phyloP scores from a whole-genome alignment of 805 yeast species.

The Zygoascus flipseniorum region DNA sequence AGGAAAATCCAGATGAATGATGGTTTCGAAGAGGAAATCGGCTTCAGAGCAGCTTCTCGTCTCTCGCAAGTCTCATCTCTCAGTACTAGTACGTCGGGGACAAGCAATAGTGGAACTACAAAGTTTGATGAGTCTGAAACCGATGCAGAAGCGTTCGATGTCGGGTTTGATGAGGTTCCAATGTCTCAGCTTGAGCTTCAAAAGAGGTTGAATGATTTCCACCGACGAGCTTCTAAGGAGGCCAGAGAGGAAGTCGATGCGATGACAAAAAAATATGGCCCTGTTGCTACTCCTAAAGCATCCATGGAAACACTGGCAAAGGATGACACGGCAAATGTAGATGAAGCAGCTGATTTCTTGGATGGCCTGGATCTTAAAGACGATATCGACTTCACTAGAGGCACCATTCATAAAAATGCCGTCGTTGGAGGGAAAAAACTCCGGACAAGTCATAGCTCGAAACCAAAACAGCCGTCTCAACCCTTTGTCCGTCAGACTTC shows the following conservation, averaged over 20 bases:
- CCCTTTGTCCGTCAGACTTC: not conserved
- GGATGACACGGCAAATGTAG: not conserved
- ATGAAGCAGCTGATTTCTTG: constrained; percentile 7
- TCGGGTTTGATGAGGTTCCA: constrained; percentile 5
- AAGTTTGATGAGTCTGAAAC: constrained; percentile 9
- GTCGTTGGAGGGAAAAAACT: not conserved
- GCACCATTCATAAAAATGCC: not conserved
- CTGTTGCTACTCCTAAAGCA: not conserved
- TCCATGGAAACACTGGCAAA: not conserved
- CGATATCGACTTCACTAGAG: not conserved
- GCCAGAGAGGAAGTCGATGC: not conserved
- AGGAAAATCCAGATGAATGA: not conserved
- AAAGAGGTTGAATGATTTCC: not conserved
- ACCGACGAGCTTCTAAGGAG: not conserved
- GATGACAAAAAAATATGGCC: not conserved
- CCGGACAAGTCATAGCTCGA: not conserved
- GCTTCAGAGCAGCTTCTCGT: constrained; percentile 9
- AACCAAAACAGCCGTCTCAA: not conserved
- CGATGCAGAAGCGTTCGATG: constrained; percentile 9
- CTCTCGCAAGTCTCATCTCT: constrained; percentile 7
- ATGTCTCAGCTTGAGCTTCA: not conserved
- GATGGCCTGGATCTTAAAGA: constrained; percentile 14
- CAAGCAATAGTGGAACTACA: not conserved
- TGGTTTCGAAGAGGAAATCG: constrained; percentile 9
- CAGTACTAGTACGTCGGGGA: constrained; percentile 1